phyloP scores from a whole-genome alignment of 129 eudicot species.

The Chrysanthemum seticuspe region DNA sequence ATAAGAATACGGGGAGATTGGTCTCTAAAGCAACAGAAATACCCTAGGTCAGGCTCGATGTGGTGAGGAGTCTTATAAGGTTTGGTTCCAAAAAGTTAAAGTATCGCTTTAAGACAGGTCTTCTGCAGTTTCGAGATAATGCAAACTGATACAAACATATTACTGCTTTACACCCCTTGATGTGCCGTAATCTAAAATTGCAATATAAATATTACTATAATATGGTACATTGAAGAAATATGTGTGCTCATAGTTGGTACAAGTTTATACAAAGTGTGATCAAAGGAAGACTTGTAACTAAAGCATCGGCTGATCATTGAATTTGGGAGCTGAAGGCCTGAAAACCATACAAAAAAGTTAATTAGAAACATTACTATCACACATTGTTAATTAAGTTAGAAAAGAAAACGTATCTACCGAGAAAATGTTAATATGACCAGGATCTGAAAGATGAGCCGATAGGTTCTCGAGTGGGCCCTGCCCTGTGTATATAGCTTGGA shows the following conservation, averaged over 20 bases:
- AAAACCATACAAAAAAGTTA: neutral
- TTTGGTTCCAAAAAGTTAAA: no score
- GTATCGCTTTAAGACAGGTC: no score
- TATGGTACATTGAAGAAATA: conserved; percentile 12
- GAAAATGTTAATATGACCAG: conserved; percentile 88
- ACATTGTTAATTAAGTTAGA: neutral
- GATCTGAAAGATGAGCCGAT: conserved; percentile 79
- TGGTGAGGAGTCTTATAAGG: no score
- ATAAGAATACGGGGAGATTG: no score
- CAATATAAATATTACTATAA: neutral
- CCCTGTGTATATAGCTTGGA: conserved; percentile 92
- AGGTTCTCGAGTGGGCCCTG: conserved; percentile 80
- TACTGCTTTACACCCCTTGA: neutral
- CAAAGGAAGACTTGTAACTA: conserved; percentile 15
- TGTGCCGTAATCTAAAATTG: no score
- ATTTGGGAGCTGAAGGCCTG: conserved; percentile 37
- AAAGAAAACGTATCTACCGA: conserved; percentile 42
- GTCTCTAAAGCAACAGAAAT: no score
- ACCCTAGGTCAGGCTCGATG: no score
- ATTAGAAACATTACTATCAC: neutral
- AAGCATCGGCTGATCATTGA: conserved; percentile 15
- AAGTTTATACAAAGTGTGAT: conserved; percentile 6
- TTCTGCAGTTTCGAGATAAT: no score
- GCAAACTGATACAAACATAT: neutral
- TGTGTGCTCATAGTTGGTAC: conserved; percentile 6